Base-by-base conservation (phyloP, 2,329 filamentous ascomycete genomes). In the Pseudogymnoascus sp. region DNA sequence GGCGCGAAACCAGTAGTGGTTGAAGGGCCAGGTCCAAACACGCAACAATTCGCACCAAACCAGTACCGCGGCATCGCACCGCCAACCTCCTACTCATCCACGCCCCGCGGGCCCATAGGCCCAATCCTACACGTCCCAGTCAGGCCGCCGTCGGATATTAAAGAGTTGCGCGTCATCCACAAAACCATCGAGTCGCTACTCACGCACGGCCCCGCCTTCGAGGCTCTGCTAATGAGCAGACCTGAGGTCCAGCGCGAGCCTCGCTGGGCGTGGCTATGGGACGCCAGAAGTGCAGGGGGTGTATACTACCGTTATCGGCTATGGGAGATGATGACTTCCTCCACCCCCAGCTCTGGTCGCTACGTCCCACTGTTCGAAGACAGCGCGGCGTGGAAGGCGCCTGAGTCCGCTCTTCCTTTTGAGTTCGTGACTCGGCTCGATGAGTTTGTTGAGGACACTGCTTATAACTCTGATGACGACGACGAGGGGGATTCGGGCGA, bases 201-300 rank as follows among this genome's bases (percentile, higher is more conserved):
- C 7, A 84, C 86, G 21, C 85, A 94, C 68, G 92, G 92, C 0
- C 85, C 90, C 0, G 91, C 94, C 70, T 95, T 96, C 65, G 94
- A 99, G 74, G 92, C 92, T 4, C 79, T 96, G 2, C 81, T 99
- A 6, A 97, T 97, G 94, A 88, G 87, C 59, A 82, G 90, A 16
- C 84, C 89, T 0, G 86, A 92, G 62, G 89, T 97, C 1, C 91
- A 96, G 72, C 83, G 81, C 41, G 90, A 96, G 64, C 90, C 96
- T 73, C 92, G 88, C 67, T 97, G 93, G 86, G 89, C 92, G 0
- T 99, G 92, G 90, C 80, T 99, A 4, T 99, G 91, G 87, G 89
- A 97, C 73, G 83, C 92, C 19, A 83, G 87, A 67, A 92, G 87
- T 70, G 80, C 82, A 65, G 92, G 86, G 26, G 93, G 89, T 14